phyloP scores from a whole-genome alignment of 441 rosid genomes.

The Lepidium campestre region DNA sequence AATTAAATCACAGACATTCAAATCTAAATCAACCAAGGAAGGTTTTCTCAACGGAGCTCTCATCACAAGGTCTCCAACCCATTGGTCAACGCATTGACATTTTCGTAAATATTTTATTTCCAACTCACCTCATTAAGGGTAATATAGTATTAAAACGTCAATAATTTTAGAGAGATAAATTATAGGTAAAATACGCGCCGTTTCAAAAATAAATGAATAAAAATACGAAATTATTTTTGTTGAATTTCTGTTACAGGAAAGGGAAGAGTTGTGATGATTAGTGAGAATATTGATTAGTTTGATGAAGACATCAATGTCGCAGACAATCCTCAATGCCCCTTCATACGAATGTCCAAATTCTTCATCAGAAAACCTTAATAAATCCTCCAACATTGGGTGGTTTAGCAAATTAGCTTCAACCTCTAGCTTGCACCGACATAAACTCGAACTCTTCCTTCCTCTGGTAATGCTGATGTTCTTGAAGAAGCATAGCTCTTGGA shows the following conservation, averaged over 20 bases:
- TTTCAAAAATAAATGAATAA: too few relatives aligned
- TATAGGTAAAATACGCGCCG: too few relatives aligned
- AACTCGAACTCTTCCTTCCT: conserved; percentile 32
- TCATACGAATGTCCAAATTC: conserved; percentile 43
- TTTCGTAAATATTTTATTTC: too few relatives aligned
- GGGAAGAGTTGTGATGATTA: conserved; percentile 11
- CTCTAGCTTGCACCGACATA: conserved; percentile 38
- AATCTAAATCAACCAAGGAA: too few relatives aligned
- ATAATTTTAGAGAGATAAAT: too few relatives aligned
- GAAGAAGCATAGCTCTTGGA: conserved; percentile 20
- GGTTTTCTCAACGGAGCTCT: too few relatives aligned
- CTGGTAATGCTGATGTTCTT: conserved; percentile 7
- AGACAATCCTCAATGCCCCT: conserved; percentile 43
- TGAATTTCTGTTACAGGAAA: background rate
- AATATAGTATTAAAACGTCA: too few relatives aligned
- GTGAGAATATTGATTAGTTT: conserved; percentile 39
- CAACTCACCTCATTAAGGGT: too few relatives aligned
- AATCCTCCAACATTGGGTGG: conserved; percentile 42
- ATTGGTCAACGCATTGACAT: too few relatives aligned
- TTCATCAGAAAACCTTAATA: conserved; percentile 35
- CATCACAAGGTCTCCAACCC: too few relatives aligned
- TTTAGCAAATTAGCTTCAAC: conserved; percentile 43
- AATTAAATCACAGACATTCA: too few relatives aligned
- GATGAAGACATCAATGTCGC: conserved; percentile 39
- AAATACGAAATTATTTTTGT: background rate